Evolutionary conservation across 2,329 filamentous ascomycete genomes (phyloP), one percentile per base, ranked within the genome.

Genomic region (Dothideomycetidae sp.): DNA sequence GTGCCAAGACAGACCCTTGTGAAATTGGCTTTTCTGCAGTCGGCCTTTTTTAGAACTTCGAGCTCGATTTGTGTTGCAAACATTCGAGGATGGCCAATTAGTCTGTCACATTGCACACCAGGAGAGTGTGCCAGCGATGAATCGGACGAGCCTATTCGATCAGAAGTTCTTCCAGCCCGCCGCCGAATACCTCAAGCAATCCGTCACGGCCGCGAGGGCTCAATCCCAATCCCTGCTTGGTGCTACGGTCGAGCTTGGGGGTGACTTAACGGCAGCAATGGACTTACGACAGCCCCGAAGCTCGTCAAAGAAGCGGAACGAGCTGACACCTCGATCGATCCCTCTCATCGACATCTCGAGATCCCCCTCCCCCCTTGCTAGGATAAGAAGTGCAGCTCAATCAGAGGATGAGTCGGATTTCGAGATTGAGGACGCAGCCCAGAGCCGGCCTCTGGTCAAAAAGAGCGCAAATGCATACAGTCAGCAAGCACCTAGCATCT

Each of bases 391-490:
- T 43, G 60, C 62, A 5, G 58, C 48, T 5, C 62, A 61, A 40
- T 61, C 58, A 40, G 63, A 67, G 39, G 63, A 63, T 41, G 64
- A 67, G 36, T 63, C 66, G 28, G 63, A 67, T 10, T 39, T 37
- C 33, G 56, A 62, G 10, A 29, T 44, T n/a, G 35, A 35, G 28
- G 50, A 51, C 40, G 47, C 59, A 37, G 42, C 55, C 56, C 46
- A 49, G 54, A 60, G 49, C 49, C 28, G 57, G 37, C 54, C 58
- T 42, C 46, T 66, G 37, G 48, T 60, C 39, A 42, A 50, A 42
- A 43, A 50, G 44, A 44, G 57, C 48, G 42, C 58, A 41, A 38
- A 19, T 59, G 55, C 55, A 54, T 47, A 43, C 46, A 50, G 10
- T 38, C 59, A 12, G 44, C 59, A 33, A 47, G 19, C 31, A n/a